phyloP scores from a whole-genome alignment of 257 asterid genomes.

The Nyctanthes arbortristis region DNA sequence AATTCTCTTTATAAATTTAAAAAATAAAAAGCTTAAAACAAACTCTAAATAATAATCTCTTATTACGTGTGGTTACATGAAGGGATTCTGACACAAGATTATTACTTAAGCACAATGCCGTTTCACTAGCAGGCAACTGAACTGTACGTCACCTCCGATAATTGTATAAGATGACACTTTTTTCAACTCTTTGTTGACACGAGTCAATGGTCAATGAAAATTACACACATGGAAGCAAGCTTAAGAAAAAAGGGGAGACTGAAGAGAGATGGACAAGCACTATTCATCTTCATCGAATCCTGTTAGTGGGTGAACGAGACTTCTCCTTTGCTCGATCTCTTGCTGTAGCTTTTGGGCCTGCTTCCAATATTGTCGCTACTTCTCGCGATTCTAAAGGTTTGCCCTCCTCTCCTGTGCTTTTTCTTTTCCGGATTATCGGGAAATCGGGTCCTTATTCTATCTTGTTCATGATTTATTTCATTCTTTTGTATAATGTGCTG shows the following conservation, averaged over 20 bases:
- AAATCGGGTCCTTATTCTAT: neutral
- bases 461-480: neutral
- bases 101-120: too few species aligned
- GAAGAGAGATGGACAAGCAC: constrained; percentile 38
- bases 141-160: too few species aligned
- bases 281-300: constrained; percentile 37
- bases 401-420: too few species aligned
- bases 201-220: neutral
- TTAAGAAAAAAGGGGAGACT: neutral
- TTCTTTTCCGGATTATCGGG: neutral
- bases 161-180: too few species aligned
- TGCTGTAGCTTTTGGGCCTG: constrained; percentile 43
- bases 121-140: too few species aligned
- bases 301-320: constrained; percentile 60
- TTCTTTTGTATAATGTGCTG: neutral
- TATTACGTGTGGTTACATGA: too few species aligned
- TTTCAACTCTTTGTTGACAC: too few species aligned
- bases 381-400: constrained; percentile 41
- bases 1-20: too few species aligned
- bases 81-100: too few species aligned
- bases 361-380: constrained; percentile 36
- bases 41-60: too few species aligned
- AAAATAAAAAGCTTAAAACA: too few species aligned
- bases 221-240: neutral
- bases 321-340: constrained; percentile 48